Evolutionary conservation across 2,329 filamentous ascomycete species (phyloP).

Genomic region (Fusarium chuoi): DNA sequence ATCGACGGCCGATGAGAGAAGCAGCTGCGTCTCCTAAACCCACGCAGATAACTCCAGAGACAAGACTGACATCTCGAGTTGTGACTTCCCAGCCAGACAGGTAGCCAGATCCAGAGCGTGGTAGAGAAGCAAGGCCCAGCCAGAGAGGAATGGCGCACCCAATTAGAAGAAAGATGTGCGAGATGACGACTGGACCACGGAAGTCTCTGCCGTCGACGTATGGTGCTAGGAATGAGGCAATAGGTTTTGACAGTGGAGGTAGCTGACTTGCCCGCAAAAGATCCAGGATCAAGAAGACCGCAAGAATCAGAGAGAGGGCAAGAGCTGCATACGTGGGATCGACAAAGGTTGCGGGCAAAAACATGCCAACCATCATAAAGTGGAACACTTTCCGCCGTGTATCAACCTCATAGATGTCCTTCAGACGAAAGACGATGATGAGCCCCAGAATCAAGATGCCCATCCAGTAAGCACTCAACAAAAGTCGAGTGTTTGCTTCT

Average conservation of each 20-base stretch:
- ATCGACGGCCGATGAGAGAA: slow-evolving; percentile 87
- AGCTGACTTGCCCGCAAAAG: slow-evolving; percentile 90
- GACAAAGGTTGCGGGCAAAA: slow-evolving; percentile 85
- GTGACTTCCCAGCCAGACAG: slow-evolving; percentile 80
- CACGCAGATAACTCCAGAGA: slow-evolving; percentile 92
- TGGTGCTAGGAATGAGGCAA: slow-evolving; percentile 87
- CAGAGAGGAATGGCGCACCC: slow-evolving; percentile 95
- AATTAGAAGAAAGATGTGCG: slow-evolving; percentile 93
- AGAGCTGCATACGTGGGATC: slow-evolving; percentile 87
- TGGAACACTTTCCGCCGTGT: slow-evolving; percentile 97
- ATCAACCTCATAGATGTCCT: slow-evolving; percentile 86
- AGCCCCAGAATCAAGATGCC: slow-evolving; percentile 77
- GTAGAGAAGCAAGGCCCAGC: slow-evolving; percentile 80
- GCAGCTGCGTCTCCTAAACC: slow-evolving; percentile 95
- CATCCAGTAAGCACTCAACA: slow-evolving; percentile 79
- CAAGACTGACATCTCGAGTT: slow-evolving; percentile 84
- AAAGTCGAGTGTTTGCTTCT: slow-evolving; percentile 82
- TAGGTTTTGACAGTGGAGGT: slow-evolving; percentile 85
- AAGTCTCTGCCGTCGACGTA: slow-evolving; percentile 96
- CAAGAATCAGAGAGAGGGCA: slow-evolving; percentile 81
- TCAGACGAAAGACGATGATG: slow-evolving; percentile 77
- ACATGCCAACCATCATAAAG: slow-evolving; percentile 97
- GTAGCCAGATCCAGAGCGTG: slow-evolving; percentile 64
- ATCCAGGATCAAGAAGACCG: slow-evolving; percentile 88
- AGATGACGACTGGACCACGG: slow-evolving; percentile 92